A percentile compares a stretch with the other conserved stretches of the same genome.
phyloP scores from a whole-genome alignment of 1,284 basidiomycete genomes.

The Ustilago hordei region DNA sequence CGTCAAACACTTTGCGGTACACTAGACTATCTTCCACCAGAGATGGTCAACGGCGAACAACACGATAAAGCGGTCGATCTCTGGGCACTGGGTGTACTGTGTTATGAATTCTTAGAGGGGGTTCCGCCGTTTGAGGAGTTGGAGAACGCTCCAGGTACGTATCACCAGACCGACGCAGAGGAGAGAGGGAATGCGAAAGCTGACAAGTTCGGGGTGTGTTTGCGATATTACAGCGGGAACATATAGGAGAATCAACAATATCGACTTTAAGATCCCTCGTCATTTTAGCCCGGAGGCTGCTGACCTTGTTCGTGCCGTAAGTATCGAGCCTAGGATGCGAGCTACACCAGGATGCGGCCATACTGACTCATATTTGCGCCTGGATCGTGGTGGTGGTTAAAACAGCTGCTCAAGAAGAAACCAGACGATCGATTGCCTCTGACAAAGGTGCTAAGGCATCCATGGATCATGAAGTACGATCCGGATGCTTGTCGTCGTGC shows the following conservation, averaged over 20 bases:
- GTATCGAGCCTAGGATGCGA: constrained; percentile 2
- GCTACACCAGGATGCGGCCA: not conserved
- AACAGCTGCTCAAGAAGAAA: constrained; percentile 85
- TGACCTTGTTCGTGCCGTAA: constrained; percentile 56
- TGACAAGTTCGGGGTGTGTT: not conserved
- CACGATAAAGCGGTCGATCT: constrained; percentile 91
- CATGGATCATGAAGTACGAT: constrained; percentile 88
- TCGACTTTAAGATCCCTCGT: constrained; percentile 61
- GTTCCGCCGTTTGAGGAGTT: constrained; percentile 89
- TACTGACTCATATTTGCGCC: not conserved
- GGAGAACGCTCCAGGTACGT: constrained; percentile 74
- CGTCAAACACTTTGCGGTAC: constrained; percentile 93
- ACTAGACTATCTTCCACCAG: constrained; percentile 95
- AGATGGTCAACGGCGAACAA: constrained; percentile 93
- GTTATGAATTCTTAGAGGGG: constrained; percentile 93
- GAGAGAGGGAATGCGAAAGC: constrained; percentile 72
- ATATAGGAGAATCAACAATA: constrained; percentile 60
- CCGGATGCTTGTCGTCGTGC: constrained; percentile 59
- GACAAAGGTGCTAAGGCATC: constrained; percentile 83
- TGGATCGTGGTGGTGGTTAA: not conserved
- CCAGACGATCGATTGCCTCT: constrained; percentile 86
- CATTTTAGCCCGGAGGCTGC: constrained; percentile 58
- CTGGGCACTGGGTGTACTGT: constrained; percentile 96
- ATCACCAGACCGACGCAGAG: not conserved
- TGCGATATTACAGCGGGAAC: constrained; percentile 35